Base-by-base conservation (phyloP, 2,329 filamentous ascomycete species). In the Calycina herbarum region DNA sequence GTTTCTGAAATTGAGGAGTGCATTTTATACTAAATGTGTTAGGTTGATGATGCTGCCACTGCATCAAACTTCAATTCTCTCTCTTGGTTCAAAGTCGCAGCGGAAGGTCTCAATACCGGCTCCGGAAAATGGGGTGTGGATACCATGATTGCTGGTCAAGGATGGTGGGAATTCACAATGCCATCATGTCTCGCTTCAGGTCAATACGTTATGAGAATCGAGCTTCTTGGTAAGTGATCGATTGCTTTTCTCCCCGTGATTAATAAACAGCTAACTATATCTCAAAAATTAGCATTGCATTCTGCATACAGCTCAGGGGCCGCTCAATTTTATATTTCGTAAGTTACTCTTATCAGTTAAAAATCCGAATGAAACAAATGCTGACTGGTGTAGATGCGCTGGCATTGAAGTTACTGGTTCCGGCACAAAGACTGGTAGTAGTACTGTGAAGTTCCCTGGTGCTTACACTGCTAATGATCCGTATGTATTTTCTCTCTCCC, bases 161-260 rank as follows among this genome's bases (percentile, higher is more conserved):
- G 83, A 38, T 83, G 81, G 79, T 77, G 77, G 61, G 81, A 80
- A 68, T 83, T 85, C 74, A 78, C 77, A 64, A 75, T 86, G 67
- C 84, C 84, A 54, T 73, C 77, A 35, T 83, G 81, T 76, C 78
- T 86, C 66, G 81, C 83, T 1, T 77, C 82, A 1, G 84, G 84
- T 38, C 79, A 86, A 61, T 86, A 86, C 69, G 78, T 86, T 35
- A 77, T 86, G 74, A 80, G 83, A 42, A 79, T 82, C 42, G 84
- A 86, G 77, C 77, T 83, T 57, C 76, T 84, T 45, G 63, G 62
- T 64, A 60, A 24, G 82, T 82, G 27, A 29, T 29, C 27, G 27
- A 29, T 4, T 29, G 27, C 27, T 29, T 29, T 29, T 29, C 27
- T 29, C 27, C 27, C 27, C 27, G 27, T 29, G 27, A 4, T 29